Base-by-base conservation (phyloP, 2,329 filamentous ascomycete species). In the Phaeomoniella chlamydospora region DNA sequence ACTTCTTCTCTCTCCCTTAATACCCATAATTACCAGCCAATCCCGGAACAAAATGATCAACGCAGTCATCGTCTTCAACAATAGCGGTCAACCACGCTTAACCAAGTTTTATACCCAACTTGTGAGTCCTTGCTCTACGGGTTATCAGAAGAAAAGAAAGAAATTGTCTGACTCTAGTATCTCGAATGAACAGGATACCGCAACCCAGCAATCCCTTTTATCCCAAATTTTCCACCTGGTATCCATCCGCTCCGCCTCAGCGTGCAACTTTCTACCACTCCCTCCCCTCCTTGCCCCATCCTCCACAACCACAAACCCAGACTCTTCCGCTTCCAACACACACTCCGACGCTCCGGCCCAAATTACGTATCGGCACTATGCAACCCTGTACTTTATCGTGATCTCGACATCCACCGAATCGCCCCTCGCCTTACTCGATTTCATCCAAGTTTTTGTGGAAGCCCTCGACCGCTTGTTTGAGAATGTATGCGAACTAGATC, bases 71-170 rank as follows among this genome's bases (percentile, higher is more conserved):
- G 88, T 98, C 56, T 98, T 98, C 69, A 98, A 98, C 55, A 94
- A 94, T 65, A 85, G 88, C 50, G 90, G 90, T 44, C 88, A 98
- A 61, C 88, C 90, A 26, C 80, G 90, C 38, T 72, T 98, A 56
- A 96, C 88, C 49, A 96, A 96, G 53, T 98, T 98, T 68, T 98
- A 98, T 58, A 94, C 88, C 2, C 88, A 96, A 57, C 76, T 98
- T 46, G 88, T 93, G 61, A 41, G 62, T 51, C 37, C 35, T 31
- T 29, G 12, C 15, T 29, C n/a, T 31, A 15, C 10, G 22, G n/a
- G n/a, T 29, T n/a, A 29, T 29, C n/a, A n/a, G n/a, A n/a, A n/a
- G n/a, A n/a, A n/a, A n/a, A n/a, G n/a, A n/a, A n/a, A n/a, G n/a
- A n/a, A n/a, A n/a, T n/a, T n/a, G n/a, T n/a, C n/a, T n/a, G n/a